Evolutionary conservation across 352 stramenopile species (phyloP).

Genomic region (Pythium aquatile): DNA sequence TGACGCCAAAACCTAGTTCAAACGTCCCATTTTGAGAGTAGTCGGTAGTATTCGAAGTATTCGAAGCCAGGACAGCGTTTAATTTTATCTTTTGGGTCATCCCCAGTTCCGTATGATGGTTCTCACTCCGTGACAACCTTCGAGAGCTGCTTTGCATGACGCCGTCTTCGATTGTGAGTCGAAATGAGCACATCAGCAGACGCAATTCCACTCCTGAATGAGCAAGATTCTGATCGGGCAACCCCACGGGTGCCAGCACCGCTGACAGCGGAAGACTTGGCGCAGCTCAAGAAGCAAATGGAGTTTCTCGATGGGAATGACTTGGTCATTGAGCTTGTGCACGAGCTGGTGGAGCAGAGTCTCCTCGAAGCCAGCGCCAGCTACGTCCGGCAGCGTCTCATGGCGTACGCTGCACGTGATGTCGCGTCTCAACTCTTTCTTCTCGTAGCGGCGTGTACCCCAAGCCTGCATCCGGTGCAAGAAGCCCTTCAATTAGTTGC

Average conservation of each 20-base stretch:
- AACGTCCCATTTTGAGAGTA: not conserved
- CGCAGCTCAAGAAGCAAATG: not conserved
- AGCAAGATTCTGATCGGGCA: not conserved
- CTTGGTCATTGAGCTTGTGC: conserved; percentile 28
- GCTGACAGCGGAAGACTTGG: not conserved
- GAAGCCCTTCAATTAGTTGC: not conserved
- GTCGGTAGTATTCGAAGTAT: too few species aligned
- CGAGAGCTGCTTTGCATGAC: not conserved
- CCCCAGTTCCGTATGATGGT: not conserved
- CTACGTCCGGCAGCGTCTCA: conserved; percentile 30
- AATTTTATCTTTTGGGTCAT: not conserved
- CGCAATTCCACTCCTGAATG: not conserved
- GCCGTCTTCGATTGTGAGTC: not conserved
- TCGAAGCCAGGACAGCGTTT: not conserved
- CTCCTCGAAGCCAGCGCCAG: conserved; percentile 20
- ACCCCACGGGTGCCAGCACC: not conserved
- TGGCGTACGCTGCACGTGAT: conserved; percentile 28
- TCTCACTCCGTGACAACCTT: not conserved
- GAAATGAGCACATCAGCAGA: not conserved
- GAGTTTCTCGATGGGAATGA: conserved; percentile 29
- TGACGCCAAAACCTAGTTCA: not conserved
- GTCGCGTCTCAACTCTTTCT: conserved; percentile 27
- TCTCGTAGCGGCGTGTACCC: conserved; percentile 6
- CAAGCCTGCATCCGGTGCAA: not conserved
- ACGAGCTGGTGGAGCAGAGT: conserved; percentile 20